Base-by-base conservation (phyloP, 345 rosid genomes). In the Ricinus communis region DNA sequence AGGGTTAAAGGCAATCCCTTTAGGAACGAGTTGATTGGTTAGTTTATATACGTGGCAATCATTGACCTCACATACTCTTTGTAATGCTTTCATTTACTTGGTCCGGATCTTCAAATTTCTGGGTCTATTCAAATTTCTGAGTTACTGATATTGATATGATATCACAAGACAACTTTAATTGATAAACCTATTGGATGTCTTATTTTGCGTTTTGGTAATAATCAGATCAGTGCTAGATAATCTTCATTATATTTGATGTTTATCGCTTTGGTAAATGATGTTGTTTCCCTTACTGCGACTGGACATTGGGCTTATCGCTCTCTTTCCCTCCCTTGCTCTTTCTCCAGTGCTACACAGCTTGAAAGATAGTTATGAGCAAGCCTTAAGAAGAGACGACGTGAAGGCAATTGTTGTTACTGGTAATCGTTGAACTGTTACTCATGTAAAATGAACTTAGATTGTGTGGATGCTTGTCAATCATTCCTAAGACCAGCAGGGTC, bases 351-450 rank as follows among this genome's bases (percentile, higher is more conserved):
- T 96, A 63, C 12, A 70, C 71, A 87, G 91, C 76, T 85, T 96
- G 84, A 93, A 83, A 75, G 89, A 89, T n/a, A 87, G 77, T 77
- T 91, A 77, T 67, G 94, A 87, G 19, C 81, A 89, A 75, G 98
- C 98, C 73, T 76, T 91, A 57, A 82, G 73, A 59, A 88, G 97
- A 84, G 81, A 87, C 73, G 97, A 96, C 85, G 98, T 96, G 60
- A 93, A 89, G 82, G 99, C 99, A 40, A 89, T 96, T 79, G 98
- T 96, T 62, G 69, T 96, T 59, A 86, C 97, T 5, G 99, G 98
- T 88, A 69, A 56, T 79, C 69, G 33, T 62, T 38, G 19, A 53
- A 57, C 45, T 66, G 70, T 60, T 33, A 28, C 38, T 75, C 43
- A 7, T 13, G 9, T 8, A 58, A 59, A 65, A 28, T 21, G 52